These are phyloP conservation scores for Scedosporium minutisporum DNA, from an alignment of 2,329 filamentous ascomycete species.

Conservation along the genomic window DNA sequence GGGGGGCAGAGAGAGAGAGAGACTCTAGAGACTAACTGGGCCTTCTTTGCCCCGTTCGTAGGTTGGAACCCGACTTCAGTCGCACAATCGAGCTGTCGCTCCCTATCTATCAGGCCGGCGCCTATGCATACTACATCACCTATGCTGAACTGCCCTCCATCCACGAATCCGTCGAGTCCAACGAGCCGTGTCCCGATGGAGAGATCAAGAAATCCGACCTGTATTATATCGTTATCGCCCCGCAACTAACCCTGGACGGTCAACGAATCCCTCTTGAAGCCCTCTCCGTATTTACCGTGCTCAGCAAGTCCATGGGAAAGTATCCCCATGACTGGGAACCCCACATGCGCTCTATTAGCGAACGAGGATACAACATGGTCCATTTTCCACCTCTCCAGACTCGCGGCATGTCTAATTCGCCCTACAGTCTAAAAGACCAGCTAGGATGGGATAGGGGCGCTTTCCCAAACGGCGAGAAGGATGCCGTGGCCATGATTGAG, in stretches of 20 bases:
- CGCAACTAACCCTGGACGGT: constrained; percentile 64
- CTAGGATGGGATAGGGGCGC: constrained; percentile 70
- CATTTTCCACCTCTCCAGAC: constrained; percentile 93
- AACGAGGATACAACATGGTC: constrained; percentile 95
- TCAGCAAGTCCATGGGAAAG: constrained; percentile 96
- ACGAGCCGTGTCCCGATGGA: background rate
- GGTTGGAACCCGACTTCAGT: constrained; percentile 87
- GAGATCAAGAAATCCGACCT: constrained; percentile 54
- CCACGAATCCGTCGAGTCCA: constrained; percentile 39
- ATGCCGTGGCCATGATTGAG: constrained; percentile 65
- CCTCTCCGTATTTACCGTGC: constrained; percentile 82
- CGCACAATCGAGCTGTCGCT: constrained; percentile 83
- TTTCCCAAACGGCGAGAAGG: constrained; percentile 78
- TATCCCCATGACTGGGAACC: constrained; percentile 86
- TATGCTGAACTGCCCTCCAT: constrained; percentile 80
- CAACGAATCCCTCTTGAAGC: constrained; percentile 72
- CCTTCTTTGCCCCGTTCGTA: constrained; percentile 23
- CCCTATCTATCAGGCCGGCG: constrained; percentile 70
- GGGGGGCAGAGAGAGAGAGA: too few relatives aligned
- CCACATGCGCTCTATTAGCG: constrained; percentile 78
- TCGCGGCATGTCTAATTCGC: constrained; percentile 84
- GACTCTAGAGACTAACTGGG: background rate
- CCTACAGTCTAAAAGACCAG: constrained; percentile 94
- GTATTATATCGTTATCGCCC: constrained; percentile 92
- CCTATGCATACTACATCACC: constrained; percentile 90